phyloP scores from a whole-genome alignment of 352 stramenopile species.

The Elongisporangium senticosum region DNA sequence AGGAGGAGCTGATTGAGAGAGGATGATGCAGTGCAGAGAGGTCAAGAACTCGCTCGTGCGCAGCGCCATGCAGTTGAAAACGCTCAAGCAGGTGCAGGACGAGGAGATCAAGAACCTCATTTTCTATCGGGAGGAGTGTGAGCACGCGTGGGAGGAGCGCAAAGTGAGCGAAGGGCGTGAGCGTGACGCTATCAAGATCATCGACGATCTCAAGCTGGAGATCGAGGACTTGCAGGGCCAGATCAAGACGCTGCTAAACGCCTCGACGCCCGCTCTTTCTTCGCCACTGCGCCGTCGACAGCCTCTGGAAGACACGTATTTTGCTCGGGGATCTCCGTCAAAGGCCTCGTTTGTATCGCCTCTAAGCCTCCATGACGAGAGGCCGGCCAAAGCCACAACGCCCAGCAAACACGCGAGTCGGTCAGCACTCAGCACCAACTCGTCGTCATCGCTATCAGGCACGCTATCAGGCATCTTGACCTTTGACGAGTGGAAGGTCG shows the following conservation, averaged over 20 bases:
- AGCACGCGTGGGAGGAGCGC: conserved; percentile 58
- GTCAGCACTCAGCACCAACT: neutral
- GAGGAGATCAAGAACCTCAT: conserved; percentile 66
- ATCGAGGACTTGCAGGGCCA: conserved; percentile 48
- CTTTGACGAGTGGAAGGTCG: conserved; percentile 61
- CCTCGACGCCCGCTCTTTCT: neutral
- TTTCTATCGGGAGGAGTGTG: conserved; percentile 73
- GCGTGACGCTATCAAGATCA: conserved; percentile 54
- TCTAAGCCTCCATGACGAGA: neutral
- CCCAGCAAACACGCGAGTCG: conserved; percentile 8
- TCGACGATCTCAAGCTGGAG: conserved; percentile 58
- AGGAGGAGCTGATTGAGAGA: neutral
- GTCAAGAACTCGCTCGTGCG: conserved; percentile 69
- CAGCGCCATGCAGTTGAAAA: conserved; percentile 47
- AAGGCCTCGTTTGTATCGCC: neutral
- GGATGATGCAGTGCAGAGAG: conserved; percentile 29
- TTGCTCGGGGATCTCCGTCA: neutral
- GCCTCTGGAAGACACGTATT: neutral
- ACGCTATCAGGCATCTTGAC: conserved; percentile 22
- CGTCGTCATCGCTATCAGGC: neutral
- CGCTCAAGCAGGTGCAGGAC: conserved; percentile 51
- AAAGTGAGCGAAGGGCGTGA: conserved; percentile 52
- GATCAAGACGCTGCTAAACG: conserved; percentile 31
- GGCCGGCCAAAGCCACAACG: neutral
- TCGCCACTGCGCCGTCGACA: neutral